A percentile compares a stretch with the other conserved stretches of the same genome.
These are phyloP conservation scores for Dictyophora rubrovolvata DNA, from an alignment of 768 basidiomycete genomes.

Conservation along the genomic window DNA sequence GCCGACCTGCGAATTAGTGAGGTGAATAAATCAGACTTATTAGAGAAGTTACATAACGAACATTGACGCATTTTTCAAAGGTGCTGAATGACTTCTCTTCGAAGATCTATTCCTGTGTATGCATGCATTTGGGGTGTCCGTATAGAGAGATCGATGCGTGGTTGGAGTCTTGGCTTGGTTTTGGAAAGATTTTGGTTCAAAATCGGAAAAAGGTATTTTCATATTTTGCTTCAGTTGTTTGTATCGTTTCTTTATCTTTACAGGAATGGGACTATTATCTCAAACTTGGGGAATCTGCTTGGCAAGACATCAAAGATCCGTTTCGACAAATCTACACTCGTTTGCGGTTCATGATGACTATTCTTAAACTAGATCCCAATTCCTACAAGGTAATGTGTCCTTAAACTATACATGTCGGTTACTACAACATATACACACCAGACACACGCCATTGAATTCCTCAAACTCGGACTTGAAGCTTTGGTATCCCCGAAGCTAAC, in stretches of 20 bases:
- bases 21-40: conserved; percentile 27
- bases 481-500: conserved; percentile 37
- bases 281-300: conserved; percentile 40
- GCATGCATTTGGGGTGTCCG: conserved; percentile 33
- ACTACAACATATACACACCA: conserved; percentile 30
- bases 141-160: conserved; percentile 39
- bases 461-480: conserved; percentile 43
- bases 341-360: conserved; percentile 47
- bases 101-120: conserved; percentile 45
- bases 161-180: conserved; percentile 68
- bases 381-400: conserved; percentile 42
- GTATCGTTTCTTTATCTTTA: neutral
- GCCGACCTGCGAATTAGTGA: conserved; percentile 42
- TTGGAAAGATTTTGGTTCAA: conserved; percentile 50
- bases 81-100: conserved; percentile 42
- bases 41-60: neutral
- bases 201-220: conserved; percentile 33
- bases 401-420: neutral
- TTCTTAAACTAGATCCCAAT: conserved; percentile 49
- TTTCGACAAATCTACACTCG: conserved; percentile 48
- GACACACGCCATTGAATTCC: conserved; percentile 38
- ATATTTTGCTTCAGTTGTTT: neutral
- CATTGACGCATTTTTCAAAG: conserved; percentile 22
- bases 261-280: conserved; percentile 59
- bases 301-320: conserved; percentile 43